Conservation (phyloP, 139 green algal genomes). For the Coccomyxa sp. region DNA sequence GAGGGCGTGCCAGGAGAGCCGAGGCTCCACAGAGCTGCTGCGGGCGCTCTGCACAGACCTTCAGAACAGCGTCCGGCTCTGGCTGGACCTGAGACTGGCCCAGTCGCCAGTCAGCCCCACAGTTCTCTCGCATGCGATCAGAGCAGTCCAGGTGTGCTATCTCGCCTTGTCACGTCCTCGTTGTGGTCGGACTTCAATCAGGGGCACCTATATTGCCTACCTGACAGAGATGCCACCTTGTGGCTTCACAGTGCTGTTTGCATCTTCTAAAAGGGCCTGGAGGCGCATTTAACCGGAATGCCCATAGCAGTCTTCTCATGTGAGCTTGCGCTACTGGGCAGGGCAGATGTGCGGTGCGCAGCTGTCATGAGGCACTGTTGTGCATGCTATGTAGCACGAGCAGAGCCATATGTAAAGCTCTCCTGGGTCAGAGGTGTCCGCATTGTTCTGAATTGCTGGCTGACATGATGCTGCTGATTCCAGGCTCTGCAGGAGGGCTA, state of each 20-base stretch:
- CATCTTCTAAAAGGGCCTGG: background rate
- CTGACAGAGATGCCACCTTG: too few relatives aligned
- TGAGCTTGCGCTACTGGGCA: background rate
- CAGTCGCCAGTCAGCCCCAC: background rate
- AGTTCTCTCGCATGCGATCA: background rate
- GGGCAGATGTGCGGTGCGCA: too few relatives aligned
- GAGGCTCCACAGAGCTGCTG: slow-evolving; percentile 19
- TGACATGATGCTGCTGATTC: too few relatives aligned
- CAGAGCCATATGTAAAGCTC: too few relatives aligned
- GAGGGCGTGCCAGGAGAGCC: slow-evolving; percentile 29
- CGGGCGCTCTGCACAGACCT: slow-evolving; percentile 41
- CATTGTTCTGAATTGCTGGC: too few relatives aligned
- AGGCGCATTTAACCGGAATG: background rate
- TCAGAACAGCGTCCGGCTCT: slow-evolving; percentile 8
- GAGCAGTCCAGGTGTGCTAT: background rate
- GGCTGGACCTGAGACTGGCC: background rate
- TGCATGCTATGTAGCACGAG: too few relatives aligned
- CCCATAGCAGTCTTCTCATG: background rate
- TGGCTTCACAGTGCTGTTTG: too few relatives aligned
- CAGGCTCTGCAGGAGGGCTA: background rate
- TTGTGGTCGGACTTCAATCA: too few relatives aligned
- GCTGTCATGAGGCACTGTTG: too few relatives aligned
- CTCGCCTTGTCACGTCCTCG: background rate
- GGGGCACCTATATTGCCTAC: too few relatives aligned
- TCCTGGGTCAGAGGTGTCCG: too few relatives aligned